phyloP scores from a whole-genome alignment of 2,329 filamentous ascomycete genomes.

The Pseudogymnoascus sp. region DNA sequence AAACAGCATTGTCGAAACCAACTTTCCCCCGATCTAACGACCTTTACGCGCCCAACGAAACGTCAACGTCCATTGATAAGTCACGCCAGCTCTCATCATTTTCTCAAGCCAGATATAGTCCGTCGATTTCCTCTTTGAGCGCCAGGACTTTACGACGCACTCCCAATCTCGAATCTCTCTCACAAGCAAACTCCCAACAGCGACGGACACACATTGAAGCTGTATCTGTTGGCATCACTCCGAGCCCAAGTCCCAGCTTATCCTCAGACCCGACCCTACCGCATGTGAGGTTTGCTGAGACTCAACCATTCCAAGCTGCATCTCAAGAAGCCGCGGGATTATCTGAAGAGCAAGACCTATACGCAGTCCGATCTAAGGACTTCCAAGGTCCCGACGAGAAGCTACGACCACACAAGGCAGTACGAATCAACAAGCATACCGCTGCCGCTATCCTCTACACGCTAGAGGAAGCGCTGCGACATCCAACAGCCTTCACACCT shows the following conservation, averaged over 20 bases:
- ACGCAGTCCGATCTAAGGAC: slow-evolving; percentile 19
- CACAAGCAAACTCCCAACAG: slow-evolving; percentile 12
- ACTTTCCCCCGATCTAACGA: slow-evolving; percentile 26
- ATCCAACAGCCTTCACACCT: slow-evolving; percentile 73
- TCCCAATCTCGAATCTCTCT: slow-evolving; percentile 6
- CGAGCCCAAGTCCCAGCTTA: slow-evolving; percentile 1
- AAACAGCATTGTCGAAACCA: slow-evolving; percentile 28
- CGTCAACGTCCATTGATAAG: slow-evolving; percentile 22
- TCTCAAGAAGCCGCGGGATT: background rate
- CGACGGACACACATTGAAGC: slow-evolving; percentile 29
- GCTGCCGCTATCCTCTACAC: slow-evolving; percentile 87
- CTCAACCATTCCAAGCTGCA: slow-evolving; percentile 11
- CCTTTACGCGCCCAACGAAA: slow-evolving; percentile 30
- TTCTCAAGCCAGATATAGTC: slow-evolving; percentile 8
- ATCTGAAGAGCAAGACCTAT: background rate
- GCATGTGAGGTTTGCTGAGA: slow-evolving; percentile 20
- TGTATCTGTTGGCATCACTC: slow-evolving; percentile 26
- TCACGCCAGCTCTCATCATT: slow-evolving; percentile 27
- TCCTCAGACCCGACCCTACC: slow-evolving; percentile 18
- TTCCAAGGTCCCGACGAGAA: slow-evolving; percentile 18
- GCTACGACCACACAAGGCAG: slow-evolving; percentile 38
- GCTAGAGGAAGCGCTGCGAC: slow-evolving; percentile 81
- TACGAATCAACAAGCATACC: slow-evolving; percentile 72
- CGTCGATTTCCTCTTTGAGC: background rate
- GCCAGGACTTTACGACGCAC: slow-evolving; percentile 11